Evolutionary conservation across 1,284 basidiomycete species (phyloP).

Genomic region (Macrocystidia cucumis): DNA sequence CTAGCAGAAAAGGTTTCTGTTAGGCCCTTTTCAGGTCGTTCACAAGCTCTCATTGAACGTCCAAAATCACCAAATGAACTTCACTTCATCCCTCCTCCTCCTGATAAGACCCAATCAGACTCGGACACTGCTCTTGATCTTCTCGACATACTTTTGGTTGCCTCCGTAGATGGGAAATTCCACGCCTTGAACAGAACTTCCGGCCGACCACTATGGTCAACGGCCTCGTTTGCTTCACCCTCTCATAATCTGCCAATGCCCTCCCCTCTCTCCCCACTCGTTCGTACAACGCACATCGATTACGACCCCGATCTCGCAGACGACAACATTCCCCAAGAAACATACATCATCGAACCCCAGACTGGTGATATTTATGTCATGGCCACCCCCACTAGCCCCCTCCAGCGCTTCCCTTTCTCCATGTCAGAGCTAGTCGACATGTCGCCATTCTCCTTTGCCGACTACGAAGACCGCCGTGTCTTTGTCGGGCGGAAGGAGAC

Average conservation of each 20-base stretch:
- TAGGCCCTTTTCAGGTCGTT: slow-evolving; percentile 11
- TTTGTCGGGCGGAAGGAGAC: slow-evolving; percentile 87
- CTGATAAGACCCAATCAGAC: slow-evolving; percentile 11
- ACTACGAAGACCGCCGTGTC: slow-evolving; percentile 56
- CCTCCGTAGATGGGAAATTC: slow-evolving; percentile 86
- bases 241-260: slow-evolving; percentile 33
- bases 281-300: slow-evolving; percentile 57
- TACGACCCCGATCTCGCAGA: slow-evolving; percentile 48
- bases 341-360: slow-evolving; percentile 89
- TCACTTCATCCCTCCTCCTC: slow-evolving; percentile 14
- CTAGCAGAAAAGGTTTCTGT: slow-evolving; percentile 19
- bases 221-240: slow-evolving; percentile 51
- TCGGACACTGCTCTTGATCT: slow-evolving; percentile 42
- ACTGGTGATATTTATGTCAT: slow-evolving; percentile 86
- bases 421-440: slow-evolving; percentile 84
- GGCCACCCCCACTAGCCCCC: slow-evolving; percentile 50
- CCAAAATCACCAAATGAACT: slow-evolving; percentile 9
- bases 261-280: slow-evolving; percentile 56
- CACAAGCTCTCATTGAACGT: slow-evolving; percentile 16
- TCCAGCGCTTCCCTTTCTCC: slow-evolving; percentile 79
- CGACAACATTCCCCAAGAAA: slow-evolving; percentile 54
- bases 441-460: slow-evolving; percentile 76
- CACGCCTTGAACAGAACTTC: slow-evolving; percentile 81
- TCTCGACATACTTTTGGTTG: slow-evolving; percentile 73
- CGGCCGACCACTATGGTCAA: slow-evolving; percentile 76